These are phyloP conservation scores for Mycocentrospora acerina DNA, from an alignment of 2,329 filamentous ascomycete species.

Conservation along the genomic window DNA sequence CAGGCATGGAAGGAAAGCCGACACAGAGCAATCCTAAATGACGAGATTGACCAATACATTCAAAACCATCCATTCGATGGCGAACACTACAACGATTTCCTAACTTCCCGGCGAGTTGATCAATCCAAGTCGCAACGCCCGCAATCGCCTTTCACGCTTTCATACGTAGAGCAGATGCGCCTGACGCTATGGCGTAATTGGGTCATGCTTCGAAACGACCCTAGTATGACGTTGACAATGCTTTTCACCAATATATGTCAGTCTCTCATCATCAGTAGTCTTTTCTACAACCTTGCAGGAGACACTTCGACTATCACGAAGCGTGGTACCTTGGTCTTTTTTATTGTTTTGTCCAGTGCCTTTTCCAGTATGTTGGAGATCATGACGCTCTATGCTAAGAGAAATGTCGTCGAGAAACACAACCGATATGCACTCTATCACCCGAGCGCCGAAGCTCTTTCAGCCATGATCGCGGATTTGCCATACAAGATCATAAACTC, in stretches of 20 bases:
- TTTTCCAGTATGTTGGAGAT: conserved; percentile 72
- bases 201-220: conserved; percentile 69
- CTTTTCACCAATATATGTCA: no score
- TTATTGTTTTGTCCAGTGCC: conserved; percentile 82
- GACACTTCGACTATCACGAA: conserved; percentile 71
- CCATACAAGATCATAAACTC: conserved; percentile 48
- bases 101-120: no score
- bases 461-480: conserved; percentile 45
- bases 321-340: conserved; percentile 71
- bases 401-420: conserved; percentile 88
- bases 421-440: conserved; percentile 81
- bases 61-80: conserved; percentile 48
- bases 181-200: conserved; percentile 78
- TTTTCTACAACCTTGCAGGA: conserved; percentile 72
- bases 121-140: no score
- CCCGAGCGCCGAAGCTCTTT: conserved; percentile 74
- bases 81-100: conserved; percentile 20
- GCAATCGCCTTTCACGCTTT: no score
- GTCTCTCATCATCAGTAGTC: conserved; percentile 69
- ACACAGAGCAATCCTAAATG: conserved; percentile 43
- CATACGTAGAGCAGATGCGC: conserved; percentile 56
- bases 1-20: conserved; percentile 55
- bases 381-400: conserved; percentile 78
- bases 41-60: conserved; percentile 57
- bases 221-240: no score